These are phyloP conservation scores for Candida boidinii DNA, from an alignment of 805 yeast species.

Conservation along the genomic window DNA sequence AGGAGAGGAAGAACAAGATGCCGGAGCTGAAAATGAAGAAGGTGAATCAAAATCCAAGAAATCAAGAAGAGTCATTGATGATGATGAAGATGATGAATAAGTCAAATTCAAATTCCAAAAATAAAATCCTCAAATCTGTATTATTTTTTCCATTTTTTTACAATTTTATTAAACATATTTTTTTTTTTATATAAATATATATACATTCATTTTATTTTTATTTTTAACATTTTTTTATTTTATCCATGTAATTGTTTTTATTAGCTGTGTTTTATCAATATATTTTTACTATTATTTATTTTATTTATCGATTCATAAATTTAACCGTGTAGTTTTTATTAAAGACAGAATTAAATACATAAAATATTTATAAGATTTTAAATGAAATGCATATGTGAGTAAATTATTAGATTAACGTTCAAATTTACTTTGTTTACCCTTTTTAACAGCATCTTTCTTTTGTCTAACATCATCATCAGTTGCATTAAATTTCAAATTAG, in stretches of 20 bases:
- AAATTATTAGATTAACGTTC: conserved; percentile 14
- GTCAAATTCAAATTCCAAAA: too few relatives aligned
- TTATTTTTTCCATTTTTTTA: not conserved
- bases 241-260: not conserved
- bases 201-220: not conserved
- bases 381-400: not conserved
- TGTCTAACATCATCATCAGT: conserved; percentile 40
- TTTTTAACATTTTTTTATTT: not conserved
- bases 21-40: conserved; percentile 2
- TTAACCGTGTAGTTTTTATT: too few relatives aligned
- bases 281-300: conserved; percentile 3
- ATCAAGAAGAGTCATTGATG: conserved; percentile 13
- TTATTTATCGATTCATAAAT: too few relatives aligned
- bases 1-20: conserved; percentile 4
- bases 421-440: conserved; percentile 22
- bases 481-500: conserved; percentile 58
- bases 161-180: not conserved
- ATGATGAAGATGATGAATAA: conserved; percentile 16
- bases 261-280: not conserved
- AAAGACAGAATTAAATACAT: too few relatives aligned
- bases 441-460: conserved; percentile 18
- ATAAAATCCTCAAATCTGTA: too few relatives aligned
- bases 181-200: not conserved
- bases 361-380: not conserved
- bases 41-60: conserved; percentile 10